A percentile compares a stretch with the other conserved stretches of the same genome.
Conservation (phyloP, 2,329 filamentous ascomycete species). For the Diplodia corticola region DNA sequence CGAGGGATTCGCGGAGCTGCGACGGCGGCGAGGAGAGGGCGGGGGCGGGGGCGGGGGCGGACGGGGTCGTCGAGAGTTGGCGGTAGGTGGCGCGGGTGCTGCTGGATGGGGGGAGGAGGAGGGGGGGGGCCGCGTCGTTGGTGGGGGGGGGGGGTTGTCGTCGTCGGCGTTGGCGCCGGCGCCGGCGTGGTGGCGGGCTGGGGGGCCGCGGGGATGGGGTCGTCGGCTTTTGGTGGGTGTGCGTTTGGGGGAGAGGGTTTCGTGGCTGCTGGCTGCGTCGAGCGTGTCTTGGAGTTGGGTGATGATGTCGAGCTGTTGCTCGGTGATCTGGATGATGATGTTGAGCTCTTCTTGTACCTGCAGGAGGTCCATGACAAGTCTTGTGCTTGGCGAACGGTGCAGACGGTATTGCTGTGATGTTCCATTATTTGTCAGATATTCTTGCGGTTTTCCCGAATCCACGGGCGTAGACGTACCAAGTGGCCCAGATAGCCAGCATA, state of each 20-base stretch:
- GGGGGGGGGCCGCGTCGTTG: not conserved
- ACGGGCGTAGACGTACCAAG: slow-evolving; percentile 26
- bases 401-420: slow-evolving; percentile 40
- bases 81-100: slow-evolving; percentile 37
- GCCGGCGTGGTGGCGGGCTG: slow-evolving; percentile 24
- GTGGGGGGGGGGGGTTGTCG: too few relatives aligned
- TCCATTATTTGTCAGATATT: not conserved
- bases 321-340: slow-evolving; percentile 47
- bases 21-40: slow-evolving; percentile 33
- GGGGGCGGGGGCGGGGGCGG: too few relatives aligned
- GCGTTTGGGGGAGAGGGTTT: not conserved
- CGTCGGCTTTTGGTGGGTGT: slow-evolving; percentile 21
- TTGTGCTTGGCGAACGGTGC: slow-evolving; percentile 44
- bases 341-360: slow-evolving; percentile 48
- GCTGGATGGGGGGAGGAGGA: too few relatives aligned
- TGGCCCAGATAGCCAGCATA: slow-evolving; percentile 46
- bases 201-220: slow-evolving; percentile 27
- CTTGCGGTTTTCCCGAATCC: not conserved
- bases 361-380: slow-evolving; percentile 47
- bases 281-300: slow-evolving; percentile 31
- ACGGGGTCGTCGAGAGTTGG: slow-evolving; percentile 38
- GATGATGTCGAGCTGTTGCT: slow-evolving; percentile 45
- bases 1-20: slow-evolving; percentile 44
- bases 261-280: slow-evolving; percentile 24
- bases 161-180: too few relatives aligned